Conservation (phyloP, 2,329 filamentous ascomycete species). For the Colletotrichum higginsianum region DNA sequence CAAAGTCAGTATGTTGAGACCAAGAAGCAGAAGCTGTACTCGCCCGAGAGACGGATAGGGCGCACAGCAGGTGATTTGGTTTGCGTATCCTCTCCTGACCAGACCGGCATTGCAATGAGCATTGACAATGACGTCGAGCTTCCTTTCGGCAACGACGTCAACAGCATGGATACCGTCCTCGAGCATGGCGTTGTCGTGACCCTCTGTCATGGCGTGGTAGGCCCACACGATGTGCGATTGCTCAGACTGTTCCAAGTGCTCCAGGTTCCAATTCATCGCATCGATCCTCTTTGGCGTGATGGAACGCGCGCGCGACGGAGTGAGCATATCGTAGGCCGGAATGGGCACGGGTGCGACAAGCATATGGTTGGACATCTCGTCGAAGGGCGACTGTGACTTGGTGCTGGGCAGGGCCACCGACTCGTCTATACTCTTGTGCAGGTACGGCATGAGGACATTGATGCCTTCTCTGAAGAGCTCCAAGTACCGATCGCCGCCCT, state of each 20-base stretch:
- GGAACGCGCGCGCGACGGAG: conserved; percentile 55
- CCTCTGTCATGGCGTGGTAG: conserved; percentile 65
- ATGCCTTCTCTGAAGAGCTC: conserved; percentile 62
- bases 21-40: conserved; percentile 46
- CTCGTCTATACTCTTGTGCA: conserved; percentile 46
- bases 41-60: conserved; percentile 55
- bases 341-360: conserved; percentile 61
- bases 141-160: conserved; percentile 57
- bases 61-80: conserved; percentile 67
- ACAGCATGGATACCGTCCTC: conserved; percentile 63
- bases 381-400: conserved; percentile 24
- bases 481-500: conserved; percentile 62
- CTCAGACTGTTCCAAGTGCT: conserved; percentile 56
- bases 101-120: conserved; percentile 64
- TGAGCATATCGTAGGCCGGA: conserved; percentile 61
- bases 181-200: conserved; percentile 60
- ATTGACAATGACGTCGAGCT: conserved; percentile 67
- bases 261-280: conserved; percentile 68
- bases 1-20: conserved; percentile 37
- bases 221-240: conserved; percentile 64
- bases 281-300: conserved; percentile 65
- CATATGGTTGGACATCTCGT: conserved; percentile 40
- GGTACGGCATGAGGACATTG: conserved; percentile 59
- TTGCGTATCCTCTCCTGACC: conserved; percentile 56
- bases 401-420: conserved; percentile 42